Evolutionary conservation across 352 stramenopile species (phyloP).

Genomic region (Phytophthora idaei): DNA sequence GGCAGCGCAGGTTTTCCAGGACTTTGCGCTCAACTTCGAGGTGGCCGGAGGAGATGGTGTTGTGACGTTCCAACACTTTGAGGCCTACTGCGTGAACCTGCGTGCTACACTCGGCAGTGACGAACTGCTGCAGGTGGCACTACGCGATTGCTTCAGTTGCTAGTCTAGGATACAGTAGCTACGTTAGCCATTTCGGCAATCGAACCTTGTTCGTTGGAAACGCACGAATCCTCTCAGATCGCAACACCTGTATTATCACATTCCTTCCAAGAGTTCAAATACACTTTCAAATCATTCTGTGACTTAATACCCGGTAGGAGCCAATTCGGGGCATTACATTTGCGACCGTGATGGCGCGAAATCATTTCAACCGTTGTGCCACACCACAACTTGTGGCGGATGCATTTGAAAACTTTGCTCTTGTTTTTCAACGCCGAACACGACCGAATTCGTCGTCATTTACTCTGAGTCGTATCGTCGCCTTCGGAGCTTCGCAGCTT

Average conservation of each 20-base stretch:
- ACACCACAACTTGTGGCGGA: no score
- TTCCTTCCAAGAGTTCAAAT: not conserved
- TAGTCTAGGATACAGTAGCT: conserved; percentile 5
- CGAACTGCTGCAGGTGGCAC: conserved; percentile 57
- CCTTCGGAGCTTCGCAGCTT: not conserved
- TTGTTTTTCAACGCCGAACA: conserved; percentile 8
- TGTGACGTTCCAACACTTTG: conserved; percentile 68
- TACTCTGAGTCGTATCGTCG: conserved; percentile 15
- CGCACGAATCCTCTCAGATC: not conserved
- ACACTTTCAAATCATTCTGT: not conserved
- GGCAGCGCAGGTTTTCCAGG: conserved; percentile 58
- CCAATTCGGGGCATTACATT: not conserved
- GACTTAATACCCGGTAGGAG: not conserved
- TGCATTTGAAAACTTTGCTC: no score
- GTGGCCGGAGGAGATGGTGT: conserved; percentile 48
- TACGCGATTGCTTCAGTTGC: conserved; percentile 63
- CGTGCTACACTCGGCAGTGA: conserved; percentile 58
- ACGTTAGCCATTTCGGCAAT: conserved; percentile 24
- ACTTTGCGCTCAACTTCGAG: conserved; percentile 76
- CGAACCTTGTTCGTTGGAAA: conserved; percentile 12
- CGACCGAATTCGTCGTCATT: conserved; percentile 18
- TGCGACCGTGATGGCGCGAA: not conserved
- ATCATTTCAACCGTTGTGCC: not conserved
- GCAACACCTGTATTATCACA: not conserved
- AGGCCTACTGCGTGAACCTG: conserved; percentile 62